Evolutionary conservation across 805 yeast species (phyloP), one percentile per base, ranked within the genome.

Genomic region (Gaillardinia entomophila): DNA sequence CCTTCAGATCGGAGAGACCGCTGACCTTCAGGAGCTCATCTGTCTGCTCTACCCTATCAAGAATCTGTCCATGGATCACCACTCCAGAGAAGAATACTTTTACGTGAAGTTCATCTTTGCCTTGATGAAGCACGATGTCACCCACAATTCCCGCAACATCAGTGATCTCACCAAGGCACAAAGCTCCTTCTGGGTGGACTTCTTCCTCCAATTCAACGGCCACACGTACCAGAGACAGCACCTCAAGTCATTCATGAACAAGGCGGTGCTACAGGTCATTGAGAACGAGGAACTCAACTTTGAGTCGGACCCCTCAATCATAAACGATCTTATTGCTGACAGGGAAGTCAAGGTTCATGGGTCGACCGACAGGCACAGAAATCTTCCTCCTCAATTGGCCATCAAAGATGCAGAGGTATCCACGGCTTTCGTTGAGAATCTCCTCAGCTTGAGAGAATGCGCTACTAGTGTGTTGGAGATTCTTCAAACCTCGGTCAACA

Each of bases 381-480:
- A 31, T 3, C 36, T 70, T 3, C 51, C 77, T 4, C 79, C 83
- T 0, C 81, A 75, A 33, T 67, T 62, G 24, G 95, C 97, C 1
- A 85, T 90, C 40, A 82, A 81, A 41, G 89, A 85, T 42, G 73
- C 78, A 1, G 78, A 72, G n/a, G 87, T 90, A 0, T 73, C 92
- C 22, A 57, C 60, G 0, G 67, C 69, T 27, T 92, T 86, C 53
- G 79, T 92, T 22, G 57, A 67, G 23, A 89, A 92, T 45, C 62
- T 92, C 47, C 84, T 84, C 55, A 62, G 63, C 15, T 58, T 92
- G 32, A 74, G 97, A 53, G 95, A 84, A 40, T 66, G 71, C 27
- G 65, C 86, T 0, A 74, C 82, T 16, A 75, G 76, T 34, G 60
- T 84, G 7, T 64, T 86, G 44, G 72, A 72, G 13, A 47, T 73